Percentiles rank a stretch among this genome's conserved stretches.
Evolutionary conservation across 768 basidiomycete genomes (phyloP).

Genomic region (Auricularia heimuer): DNA sequence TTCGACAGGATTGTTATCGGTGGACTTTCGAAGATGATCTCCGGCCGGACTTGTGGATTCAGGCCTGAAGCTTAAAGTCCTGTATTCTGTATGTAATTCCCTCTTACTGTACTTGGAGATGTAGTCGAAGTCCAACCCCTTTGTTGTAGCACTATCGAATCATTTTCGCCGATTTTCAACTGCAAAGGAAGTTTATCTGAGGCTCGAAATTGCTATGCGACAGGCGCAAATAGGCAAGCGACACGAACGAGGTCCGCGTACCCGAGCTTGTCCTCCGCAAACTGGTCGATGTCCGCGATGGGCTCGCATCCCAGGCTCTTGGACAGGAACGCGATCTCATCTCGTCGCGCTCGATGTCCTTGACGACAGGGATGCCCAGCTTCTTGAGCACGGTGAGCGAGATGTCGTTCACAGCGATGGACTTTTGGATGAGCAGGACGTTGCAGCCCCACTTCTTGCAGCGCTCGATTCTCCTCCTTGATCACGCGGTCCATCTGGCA

Average conservation of each 20-base stretch:
- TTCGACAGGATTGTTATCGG: neutral
- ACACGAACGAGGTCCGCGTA: constrained; percentile 74
- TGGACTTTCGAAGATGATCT: neutral
- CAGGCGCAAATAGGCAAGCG: no score
- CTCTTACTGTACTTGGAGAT: no score
- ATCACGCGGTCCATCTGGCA: constrained; percentile 99
- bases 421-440: constrained; percentile 97
- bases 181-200: no score
- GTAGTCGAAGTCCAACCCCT: no score
- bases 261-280: constrained; percentile 96
- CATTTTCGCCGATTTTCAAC: no score
- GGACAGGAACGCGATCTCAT: constrained; percentile 78
- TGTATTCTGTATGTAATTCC: no score
- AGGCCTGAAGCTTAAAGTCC: no score
- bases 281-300: constrained; percentile 93
- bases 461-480: constrained; percentile 97
- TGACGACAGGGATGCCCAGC: constrained; percentile 90
- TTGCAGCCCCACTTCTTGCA: constrained; percentile 99
- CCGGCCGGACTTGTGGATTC: no score
- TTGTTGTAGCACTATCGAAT: no score
- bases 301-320: constrained; percentile 94
- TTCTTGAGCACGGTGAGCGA: constrained; percentile 96
- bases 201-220: no score
- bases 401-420: constrained; percentile 97
- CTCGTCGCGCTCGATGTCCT: constrained; percentile 97